Percentiles rank a stretch among this genome's conserved stretches.
These are phyloP conservation scores for Tulasnella sp. DNA, from an alignment of 768 basidiomycete genomes.

Conservation along the genomic window DNA sequence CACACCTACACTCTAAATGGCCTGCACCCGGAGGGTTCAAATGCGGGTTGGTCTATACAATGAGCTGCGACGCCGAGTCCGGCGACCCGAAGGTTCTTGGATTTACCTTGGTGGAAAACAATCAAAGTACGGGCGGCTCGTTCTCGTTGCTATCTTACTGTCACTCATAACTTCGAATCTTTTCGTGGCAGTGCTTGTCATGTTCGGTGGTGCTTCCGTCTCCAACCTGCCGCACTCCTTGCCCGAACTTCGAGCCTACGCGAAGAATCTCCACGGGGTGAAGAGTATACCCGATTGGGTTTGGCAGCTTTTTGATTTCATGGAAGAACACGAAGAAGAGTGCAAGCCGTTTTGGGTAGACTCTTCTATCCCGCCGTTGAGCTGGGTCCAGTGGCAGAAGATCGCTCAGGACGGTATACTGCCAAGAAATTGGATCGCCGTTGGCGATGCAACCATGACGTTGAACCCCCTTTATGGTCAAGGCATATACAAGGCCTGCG, in stretches of 20 bases:
- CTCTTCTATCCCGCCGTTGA: background rate
- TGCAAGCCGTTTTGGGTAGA: slow-evolving; percentile 14
- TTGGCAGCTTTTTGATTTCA: slow-evolving; percentile 15
- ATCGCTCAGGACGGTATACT: background rate
- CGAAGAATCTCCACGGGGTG: background rate
- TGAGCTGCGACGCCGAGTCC: background rate
- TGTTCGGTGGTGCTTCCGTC: background rate
- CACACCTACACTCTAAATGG: background rate
- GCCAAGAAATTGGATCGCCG: slow-evolving; percentile 17
- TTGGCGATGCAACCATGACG: slow-evolving; percentile 19
- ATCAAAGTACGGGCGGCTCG: background rate
- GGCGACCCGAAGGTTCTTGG: background rate
- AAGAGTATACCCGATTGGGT: slow-evolving; percentile 9
- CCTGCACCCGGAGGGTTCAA: background rate
- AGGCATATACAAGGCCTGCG: background rate
- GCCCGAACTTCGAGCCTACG: background rate
- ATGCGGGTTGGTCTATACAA: slow-evolving; percentile 3
- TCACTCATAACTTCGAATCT: background rate
- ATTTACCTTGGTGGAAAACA: background rate
- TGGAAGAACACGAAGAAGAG: slow-evolving; percentile 24
- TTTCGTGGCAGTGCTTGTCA: background rate
- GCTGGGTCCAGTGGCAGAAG: slow-evolving; percentile 18
- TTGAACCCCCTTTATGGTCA: slow-evolving; percentile 24
- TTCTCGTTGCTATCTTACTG: background rate
- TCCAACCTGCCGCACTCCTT: slow-evolving; percentile 8